Evolutionary conservation across 2,329 filamentous ascomycete species (phyloP), one percentile per base, ranked within the genome.

Genomic region (Boeremia exigua): DNA sequence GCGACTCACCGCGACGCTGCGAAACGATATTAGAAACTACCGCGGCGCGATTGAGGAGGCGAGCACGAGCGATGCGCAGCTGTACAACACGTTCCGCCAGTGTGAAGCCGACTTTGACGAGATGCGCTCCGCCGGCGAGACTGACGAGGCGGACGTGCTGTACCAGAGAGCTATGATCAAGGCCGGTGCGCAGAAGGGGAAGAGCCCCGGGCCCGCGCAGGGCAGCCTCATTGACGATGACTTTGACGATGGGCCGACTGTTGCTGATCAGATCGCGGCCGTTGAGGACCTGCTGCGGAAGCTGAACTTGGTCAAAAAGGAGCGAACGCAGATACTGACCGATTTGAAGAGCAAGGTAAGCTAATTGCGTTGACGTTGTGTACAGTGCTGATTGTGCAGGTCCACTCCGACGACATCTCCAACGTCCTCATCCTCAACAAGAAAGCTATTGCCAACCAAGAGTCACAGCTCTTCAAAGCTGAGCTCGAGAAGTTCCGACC

Each of bases 361-460:
- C 59, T 8, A 50, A 23, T 17, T n/a, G 3, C 8, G 4, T 6
- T 19, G n/a, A 17, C 2, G 4, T 12, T 17, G 34, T 33, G 15
- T 14, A 3, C 14, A 6, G 10, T 33, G 33, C 59, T 60, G 50
- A 62, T 27, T 36, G 17, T 43, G 12, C 62, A 97, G 94, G 89
- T 94, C 48, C 94, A 96, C 77, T 92, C 90, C 63, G 96, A 99
- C 70, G 96, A 99, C 69, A 99, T 99, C 61, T 97, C 93, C 5
- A 95, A 96, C 70, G 93, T 98, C 11, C 82, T 99, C 57, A 99
- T 99, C 52, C 80, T 99, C 56, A 99, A 99, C 82, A 98, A 98
- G 75, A 99, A 98, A 77, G 89, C 92, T 1, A 94, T 98, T 69
- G 85, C 92, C 17, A 96, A 92, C 69, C 94, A 95, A 68, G 95